phyloP scores from a whole-genome alignment of 345 rosid species.

The Litchi chinensis region DNA sequence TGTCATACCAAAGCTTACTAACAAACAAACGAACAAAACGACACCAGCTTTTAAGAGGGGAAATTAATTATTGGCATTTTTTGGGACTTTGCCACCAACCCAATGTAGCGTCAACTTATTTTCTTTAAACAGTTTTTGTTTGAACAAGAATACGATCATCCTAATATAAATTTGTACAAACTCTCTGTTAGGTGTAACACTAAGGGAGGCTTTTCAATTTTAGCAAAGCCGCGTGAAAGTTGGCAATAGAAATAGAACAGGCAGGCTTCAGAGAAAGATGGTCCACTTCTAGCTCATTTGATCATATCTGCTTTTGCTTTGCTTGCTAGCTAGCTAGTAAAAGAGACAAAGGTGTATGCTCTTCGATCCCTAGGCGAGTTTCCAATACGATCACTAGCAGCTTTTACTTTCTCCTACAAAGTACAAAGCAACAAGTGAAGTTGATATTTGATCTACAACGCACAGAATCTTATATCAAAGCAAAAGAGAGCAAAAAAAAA shows the following conservation, averaged over 20 bases:
- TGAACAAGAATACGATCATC: not conserved
- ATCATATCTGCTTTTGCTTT: not conserved
- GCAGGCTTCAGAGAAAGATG: not conserved
- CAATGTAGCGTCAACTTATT: not conserved
- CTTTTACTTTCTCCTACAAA: conserved; percentile 18
- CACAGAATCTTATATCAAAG: not conserved
- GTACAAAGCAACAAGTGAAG: not conserved
- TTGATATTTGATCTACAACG: not conserved
- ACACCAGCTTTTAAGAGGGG: not conserved
- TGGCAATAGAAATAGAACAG: conserved; percentile 1
- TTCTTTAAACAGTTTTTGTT: not conserved
- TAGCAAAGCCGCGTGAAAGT: conserved; percentile 25
- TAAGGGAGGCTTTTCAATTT: not conserved
- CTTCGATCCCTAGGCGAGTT: conserved; percentile 35
- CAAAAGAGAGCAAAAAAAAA: not conserved
- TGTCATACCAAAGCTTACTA: not conserved
- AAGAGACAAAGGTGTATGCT: conserved; percentile 33
- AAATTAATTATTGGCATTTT: not conserved
- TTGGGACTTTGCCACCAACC: not conserved
- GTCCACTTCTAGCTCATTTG: conserved; percentile 1
- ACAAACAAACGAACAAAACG: not conserved
- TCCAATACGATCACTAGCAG: conserved; percentile 16
- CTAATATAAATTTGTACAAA: not conserved
- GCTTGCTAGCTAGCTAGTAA: conserved; percentile 13
- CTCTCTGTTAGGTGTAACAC: not conserved